Base-by-base conservation (phyloP, 352 stramenopile genomes). In the Pythium brachiatum region DNA sequence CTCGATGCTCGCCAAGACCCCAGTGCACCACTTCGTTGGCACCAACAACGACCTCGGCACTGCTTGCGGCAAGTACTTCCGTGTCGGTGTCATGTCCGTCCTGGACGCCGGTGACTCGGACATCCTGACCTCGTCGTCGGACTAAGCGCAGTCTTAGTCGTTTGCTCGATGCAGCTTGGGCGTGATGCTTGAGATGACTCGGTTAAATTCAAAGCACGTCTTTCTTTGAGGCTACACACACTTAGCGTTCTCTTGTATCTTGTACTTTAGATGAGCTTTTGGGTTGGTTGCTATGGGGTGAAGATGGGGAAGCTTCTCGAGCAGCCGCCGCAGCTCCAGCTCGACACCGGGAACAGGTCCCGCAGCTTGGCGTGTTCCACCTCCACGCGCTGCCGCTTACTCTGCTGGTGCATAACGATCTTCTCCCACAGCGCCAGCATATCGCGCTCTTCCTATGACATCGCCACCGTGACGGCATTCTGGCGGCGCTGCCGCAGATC, bases 21-120 rank as follows among this genome's bases (percentile, higher is more conserved):
- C 84, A 44, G 97, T 99, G 63, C 97, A 99, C 86, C 97, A 99
- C 87, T 99, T 99, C 79, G 78, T 88, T 54, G 98, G 98, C 62
- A 97, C 91, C 75, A 99, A 99, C 92, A 98, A 95, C 62, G 96
- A 99, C 76, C 92, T 99, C 55, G 98, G 98, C 70, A 99, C 96
- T 73, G 97, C 98, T 54, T 99, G 97, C 72, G 97, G 97, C 75
- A 99, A 99, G 79, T 98, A 99, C 81, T 99, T 99, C 92, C 94
- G 97, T 68, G 97, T 98, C 60, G 99, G 95, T 44, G 92, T 97
- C 57, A 86, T 99, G 62, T 90, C 85, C 64, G 92, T 99, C 72
- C 88, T 98, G 47, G 97, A 99, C 80, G 86, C 83, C 48, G 98
- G 98, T 89, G 98, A 99, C 85, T 99, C 96, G 59, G 97, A 99